phyloP scores from a whole-genome alignment of 192 early-diverging fungal species.

The Podila epigama region DNA sequence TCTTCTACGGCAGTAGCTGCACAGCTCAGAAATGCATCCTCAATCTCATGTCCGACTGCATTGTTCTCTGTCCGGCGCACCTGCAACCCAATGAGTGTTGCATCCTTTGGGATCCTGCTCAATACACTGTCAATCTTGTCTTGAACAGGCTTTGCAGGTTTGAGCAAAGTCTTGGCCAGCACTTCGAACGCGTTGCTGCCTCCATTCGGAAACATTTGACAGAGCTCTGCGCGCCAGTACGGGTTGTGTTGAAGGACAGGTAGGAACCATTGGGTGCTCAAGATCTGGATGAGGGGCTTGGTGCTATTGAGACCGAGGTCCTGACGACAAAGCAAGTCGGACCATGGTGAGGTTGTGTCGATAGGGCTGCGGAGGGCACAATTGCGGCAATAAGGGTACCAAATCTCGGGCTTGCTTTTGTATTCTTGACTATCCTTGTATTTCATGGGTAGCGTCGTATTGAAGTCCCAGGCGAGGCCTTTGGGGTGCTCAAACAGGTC shows the following conservation, averaged over 20 bases:
- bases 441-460: constrained; percentile 9
- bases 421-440: constrained; percentile 9
- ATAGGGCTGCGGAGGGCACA: constrained; percentile 22
- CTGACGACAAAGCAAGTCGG: constrained; percentile 16
- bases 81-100: constrained; percentile 35
- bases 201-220: constrained; percentile 39
- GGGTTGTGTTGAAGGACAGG: constrained; percentile 46
- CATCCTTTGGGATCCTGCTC: constrained; percentile 23
- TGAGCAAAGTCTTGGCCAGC: constrained; percentile 20
- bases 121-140: constrained; percentile 32
- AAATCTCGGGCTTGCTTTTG: constrained; percentile 34
- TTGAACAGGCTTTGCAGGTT: constrained; percentile 23
- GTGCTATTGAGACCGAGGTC: constrained; percentile 12
- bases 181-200: constrained; percentile 29
- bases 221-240: constrained; percentile 16
- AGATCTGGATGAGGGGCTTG: constrained; percentile 15
- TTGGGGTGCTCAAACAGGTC: constrained; percentile 34
- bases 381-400: constrained; percentile 45
- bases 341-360: constrained; percentile 19
- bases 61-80: constrained; percentile 45
- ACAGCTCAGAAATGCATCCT: constrained; percentile 42
- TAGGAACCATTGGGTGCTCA: constrained; percentile 42
- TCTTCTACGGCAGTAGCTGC: constrained; percentile 22
- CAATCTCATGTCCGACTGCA: constrained; percentile 38
- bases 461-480: constrained; percentile 24